phyloP scores from a whole-genome alignment of 1,284 basidiomycete genomes.

The Microbotryum violaceum region DNA sequence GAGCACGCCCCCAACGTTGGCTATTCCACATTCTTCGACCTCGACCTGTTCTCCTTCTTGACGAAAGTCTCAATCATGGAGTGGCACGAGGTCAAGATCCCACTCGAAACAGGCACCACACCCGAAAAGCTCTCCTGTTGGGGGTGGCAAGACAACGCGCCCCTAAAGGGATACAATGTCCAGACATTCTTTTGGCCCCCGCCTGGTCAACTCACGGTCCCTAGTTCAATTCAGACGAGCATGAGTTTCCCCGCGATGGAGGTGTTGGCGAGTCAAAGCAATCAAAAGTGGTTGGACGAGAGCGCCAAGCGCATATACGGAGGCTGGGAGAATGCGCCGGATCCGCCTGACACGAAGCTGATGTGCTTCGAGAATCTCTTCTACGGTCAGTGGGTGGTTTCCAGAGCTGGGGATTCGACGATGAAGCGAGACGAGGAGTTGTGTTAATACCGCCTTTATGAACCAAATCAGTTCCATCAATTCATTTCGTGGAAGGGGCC shows the following conservation, averaged over 20 bases:
- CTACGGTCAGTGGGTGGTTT: conserved; percentile 1
- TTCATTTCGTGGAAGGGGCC: conserved; percentile 18
- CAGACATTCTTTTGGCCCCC: conserved; percentile 27
- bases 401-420: not conserved
- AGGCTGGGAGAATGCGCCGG: conserved; percentile 11
- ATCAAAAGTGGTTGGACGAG: conserved; percentile 20
- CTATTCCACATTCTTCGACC: conserved; percentile 26
- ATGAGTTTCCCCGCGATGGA: conserved; percentile 32
- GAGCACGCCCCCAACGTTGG: conserved; percentile 23
- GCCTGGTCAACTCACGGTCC: conserved; percentile 23
- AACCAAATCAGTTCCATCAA: conserved; percentile 12
- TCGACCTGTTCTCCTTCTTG: conserved; percentile 18
- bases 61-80: conserved; percentile 25
- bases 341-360: conserved; percentile 23
- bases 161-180: conserved; percentile 25
- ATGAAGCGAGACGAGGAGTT: not conserved
- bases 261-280: conserved; percentile 14
- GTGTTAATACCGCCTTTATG: not conserved
- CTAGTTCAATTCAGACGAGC: conserved; percentile 21
- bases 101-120: conserved; percentile 23
- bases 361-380: conserved; percentile 31
- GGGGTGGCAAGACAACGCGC: conserved; percentile 24
- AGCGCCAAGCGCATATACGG: conserved; percentile 11
- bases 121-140: conserved; percentile 24
- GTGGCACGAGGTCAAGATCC: conserved; percentile 30